These are phyloP conservation scores for Lenwebbia sp. DNA, from an alignment of 345 rosid genomes.

Conservation along the genomic window DNA sequence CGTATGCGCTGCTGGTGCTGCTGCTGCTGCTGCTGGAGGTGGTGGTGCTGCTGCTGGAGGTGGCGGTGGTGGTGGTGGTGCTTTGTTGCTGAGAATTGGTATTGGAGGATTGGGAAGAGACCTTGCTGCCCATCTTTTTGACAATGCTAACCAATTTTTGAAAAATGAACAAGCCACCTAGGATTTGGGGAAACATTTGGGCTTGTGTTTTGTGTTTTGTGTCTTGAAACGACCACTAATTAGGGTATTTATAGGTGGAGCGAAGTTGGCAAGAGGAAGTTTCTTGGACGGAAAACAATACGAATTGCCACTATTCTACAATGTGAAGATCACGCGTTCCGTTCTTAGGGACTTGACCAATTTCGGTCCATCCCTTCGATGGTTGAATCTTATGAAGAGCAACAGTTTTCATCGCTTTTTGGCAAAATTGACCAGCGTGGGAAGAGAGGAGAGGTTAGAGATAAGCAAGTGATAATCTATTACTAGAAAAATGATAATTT, in stretches of 20 bases:
- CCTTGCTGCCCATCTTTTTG: background rate
- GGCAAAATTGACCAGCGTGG: background rate
- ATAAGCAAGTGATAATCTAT: background rate
- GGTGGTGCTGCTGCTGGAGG: background rate
- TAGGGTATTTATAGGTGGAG: background rate
- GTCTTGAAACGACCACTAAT: background rate
- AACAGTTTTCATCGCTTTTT: background rate
- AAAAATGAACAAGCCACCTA: background rate
- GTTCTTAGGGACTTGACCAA: background rate
- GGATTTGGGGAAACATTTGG: background rate
- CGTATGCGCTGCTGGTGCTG: slow-evolving; percentile 9
- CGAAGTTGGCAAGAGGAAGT: background rate
- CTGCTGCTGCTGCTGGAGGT: background rate
- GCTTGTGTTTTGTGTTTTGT: background rate
- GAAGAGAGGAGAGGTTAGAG: background rate
- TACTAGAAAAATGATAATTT: background rate
- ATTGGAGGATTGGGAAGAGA: background rate
- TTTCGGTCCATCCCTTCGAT: background rate
- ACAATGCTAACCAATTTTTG: background rate
- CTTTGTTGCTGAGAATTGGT: background rate
- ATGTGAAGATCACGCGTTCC: background rate
- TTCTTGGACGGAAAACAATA: slow-evolving; percentile 10
- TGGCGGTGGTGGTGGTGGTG: background rate
- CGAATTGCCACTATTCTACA: background rate
- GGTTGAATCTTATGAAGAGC: background rate